A percentile compares a stretch with the other conserved stretches of the same genome.
phyloP scores from a whole-genome alignment of 2,329 filamentous ascomycete genomes.

The Hortaea sp. region DNA sequence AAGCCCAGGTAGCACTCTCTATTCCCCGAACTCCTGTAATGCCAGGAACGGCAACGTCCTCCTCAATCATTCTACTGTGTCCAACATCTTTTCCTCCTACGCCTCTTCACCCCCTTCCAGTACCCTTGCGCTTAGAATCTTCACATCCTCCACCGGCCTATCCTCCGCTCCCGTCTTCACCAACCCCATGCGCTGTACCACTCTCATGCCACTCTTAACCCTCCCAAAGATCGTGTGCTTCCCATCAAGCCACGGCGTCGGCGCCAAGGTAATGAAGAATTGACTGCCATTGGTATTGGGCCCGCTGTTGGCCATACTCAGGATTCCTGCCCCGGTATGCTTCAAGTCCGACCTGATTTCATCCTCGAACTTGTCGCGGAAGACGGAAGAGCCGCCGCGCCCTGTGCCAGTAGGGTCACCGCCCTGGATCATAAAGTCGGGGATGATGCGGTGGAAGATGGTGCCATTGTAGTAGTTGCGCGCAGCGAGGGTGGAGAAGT shows the following conservation, averaged over 20 bases:
- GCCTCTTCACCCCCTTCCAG: slow-evolving; percentile 36
- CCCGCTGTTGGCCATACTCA: slow-evolving; percentile 94
- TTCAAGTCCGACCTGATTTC: slow-evolving; percentile 72
- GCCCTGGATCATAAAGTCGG: slow-evolving; percentile 84
- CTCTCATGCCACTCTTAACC: slow-evolving; percentile 70
- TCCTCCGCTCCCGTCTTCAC: slow-evolving; percentile 78
- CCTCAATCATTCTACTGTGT: neutral
- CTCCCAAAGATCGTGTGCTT: slow-evolving; percentile 96
- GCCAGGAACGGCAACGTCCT: neutral
- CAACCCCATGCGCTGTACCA: slow-evolving; percentile 80
- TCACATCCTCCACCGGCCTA: slow-evolving; percentile 69
- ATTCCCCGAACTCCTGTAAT: too few species aligned
- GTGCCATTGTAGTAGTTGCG: slow-evolving; percentile 82
- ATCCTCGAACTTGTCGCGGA: slow-evolving; percentile 87
- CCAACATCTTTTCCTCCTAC: neutral
- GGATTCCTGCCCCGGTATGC: slow-evolving; percentile 85
- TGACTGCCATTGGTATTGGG: slow-evolving; percentile 90
- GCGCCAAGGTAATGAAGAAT: slow-evolving; percentile 91
- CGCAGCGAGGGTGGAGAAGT: slow-evolving; percentile 70
- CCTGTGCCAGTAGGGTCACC: slow-evolving; percentile 89
- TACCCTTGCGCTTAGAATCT: slow-evolving; percentile 63
- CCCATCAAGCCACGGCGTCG: slow-evolving; percentile 91
- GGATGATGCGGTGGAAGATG: slow-evolving; percentile 87
- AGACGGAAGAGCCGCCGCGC: slow-evolving; percentile 79
- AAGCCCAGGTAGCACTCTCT: too few species aligned